Percentiles rank a stretch among this genome's conserved stretches.
phyloP scores from a whole-genome alignment of 306 rosid species.

The Cotoneaster glaucophyllus region DNA sequence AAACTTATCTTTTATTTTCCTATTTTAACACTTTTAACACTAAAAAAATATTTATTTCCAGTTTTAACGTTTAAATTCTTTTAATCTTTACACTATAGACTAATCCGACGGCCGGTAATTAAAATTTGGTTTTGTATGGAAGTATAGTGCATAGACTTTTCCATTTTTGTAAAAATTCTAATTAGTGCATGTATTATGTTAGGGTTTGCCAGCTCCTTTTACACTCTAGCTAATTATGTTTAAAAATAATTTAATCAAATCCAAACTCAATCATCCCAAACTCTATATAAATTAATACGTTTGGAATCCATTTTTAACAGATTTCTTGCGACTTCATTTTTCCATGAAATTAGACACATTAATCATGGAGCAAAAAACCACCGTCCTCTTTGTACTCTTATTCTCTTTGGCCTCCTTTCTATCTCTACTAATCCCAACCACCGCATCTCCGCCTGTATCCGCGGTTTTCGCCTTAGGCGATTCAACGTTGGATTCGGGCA shows the following conservation, averaged over 20 bases:
- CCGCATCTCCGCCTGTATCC: not conserved
- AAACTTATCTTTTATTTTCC: not conserved
- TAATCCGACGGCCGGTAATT: not conserved
- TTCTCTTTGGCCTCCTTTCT: not conserved
- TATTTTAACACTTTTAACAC: not conserved
- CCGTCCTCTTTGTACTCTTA: not conserved
- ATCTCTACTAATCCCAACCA: not conserved
- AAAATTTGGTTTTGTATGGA: not conserved
- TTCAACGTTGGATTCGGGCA: conserved; percentile 38
- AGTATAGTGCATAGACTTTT: not conserved
- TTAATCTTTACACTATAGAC: not conserved
- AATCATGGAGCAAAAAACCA: not conserved
- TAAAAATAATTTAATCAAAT: not conserved
- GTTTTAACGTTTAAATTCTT: no score
- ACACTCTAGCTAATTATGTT: not conserved
- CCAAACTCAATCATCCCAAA: not conserved
- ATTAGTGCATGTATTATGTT: not conserved
- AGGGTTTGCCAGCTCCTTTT: not conserved
- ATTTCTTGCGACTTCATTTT: not conserved
- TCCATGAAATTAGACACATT: not conserved
- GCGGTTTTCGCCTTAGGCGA: conserved; percentile 43
- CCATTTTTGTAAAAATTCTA: no score
- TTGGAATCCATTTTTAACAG: not conserved
- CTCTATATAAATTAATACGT: not conserved
- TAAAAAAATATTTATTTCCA: not conserved